A percentile compares a stretch with the other conserved stretches of the same genome.
Conservation (phyloP, 2,329 filamentous ascomycete genomes). For the Aspergillus brasiliensis region DNA sequence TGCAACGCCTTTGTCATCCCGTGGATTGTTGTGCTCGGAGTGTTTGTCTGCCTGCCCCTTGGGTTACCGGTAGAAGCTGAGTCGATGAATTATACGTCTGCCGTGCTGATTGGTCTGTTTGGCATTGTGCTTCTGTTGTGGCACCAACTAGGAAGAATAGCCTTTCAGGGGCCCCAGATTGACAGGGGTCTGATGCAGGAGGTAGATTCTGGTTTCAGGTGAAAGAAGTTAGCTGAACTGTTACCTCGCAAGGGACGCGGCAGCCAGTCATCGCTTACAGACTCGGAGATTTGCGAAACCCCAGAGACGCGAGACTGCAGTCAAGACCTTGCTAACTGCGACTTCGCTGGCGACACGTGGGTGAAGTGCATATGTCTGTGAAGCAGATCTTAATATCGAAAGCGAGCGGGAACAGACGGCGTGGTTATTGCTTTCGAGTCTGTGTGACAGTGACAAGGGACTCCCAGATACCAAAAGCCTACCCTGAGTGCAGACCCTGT, state of each 20-base stretch:
- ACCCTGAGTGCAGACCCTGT: too few relatives aligned
- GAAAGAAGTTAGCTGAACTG: neutral
- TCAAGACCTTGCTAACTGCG: neutral
- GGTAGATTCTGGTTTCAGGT: neutral
- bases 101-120: slow-evolving; percentile 5
- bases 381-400: too few relatives aligned
- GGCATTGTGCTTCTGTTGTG: slow-evolving; percentile 23
- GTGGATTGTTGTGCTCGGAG: slow-evolving; percentile 48
- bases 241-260: neutral
- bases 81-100: slow-evolving; percentile 6
- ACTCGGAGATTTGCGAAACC: neutral
- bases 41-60: slow-evolving; percentile 51
- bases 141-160: neutral
- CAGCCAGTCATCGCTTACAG: too few relatives aligned
- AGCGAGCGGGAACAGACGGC: too few relatives aligned
- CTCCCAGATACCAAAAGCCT: too few relatives aligned
- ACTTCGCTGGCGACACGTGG: too few relatives aligned
- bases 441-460: too few relatives aligned
- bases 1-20: slow-evolving; percentile 45
- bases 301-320: neutral
- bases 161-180: neutral
- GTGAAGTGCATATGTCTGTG: too few relatives aligned
- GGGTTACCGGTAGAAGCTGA: slow-evolving; percentile 32
- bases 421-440: too few relatives aligned
- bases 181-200: neutral